Conservation (phyloP, 768 basidiomycete species). For the Suillus plorans region DNA sequence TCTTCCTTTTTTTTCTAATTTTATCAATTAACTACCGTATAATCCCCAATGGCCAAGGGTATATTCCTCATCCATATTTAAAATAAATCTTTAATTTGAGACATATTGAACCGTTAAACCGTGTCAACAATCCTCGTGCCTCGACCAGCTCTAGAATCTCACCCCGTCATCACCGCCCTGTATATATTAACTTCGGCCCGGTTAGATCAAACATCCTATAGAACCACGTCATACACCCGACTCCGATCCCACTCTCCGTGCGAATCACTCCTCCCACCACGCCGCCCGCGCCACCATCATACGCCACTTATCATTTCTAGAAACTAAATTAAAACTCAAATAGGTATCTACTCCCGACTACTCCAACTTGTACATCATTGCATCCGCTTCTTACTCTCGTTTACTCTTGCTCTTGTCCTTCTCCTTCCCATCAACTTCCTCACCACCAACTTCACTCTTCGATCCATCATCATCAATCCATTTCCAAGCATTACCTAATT, state of each 20-base stretch:
- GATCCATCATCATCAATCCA: conserved; percentile 58
- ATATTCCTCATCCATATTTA: not conserved
- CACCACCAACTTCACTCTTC: conserved; percentile 6
- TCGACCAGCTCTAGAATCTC: not conserved
- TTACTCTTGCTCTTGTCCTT: conserved; percentile 14
- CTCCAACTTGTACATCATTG: not conserved
- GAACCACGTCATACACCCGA: not conserved
- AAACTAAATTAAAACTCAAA: not conserved
- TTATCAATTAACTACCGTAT: conserved; percentile 5
- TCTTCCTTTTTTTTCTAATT: conserved; percentile 5
- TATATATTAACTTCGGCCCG: not conserved
- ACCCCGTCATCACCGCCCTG: not conserved
- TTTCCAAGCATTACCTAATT: conserved; percentile 65
- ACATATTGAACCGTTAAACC: too few relatives aligned
- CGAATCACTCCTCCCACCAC: not conserved
- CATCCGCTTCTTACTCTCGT: conserved; percentile 12
- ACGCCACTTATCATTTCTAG: not conserved
- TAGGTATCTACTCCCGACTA: not conserved
- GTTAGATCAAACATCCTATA: not conserved
- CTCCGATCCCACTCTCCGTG: not conserved
- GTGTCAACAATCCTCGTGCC: not conserved
- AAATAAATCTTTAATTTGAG: not conserved
- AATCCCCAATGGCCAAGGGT: not conserved
- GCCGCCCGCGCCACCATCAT: conserved; percentile 3
- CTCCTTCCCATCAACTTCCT: not conserved